These are phyloP conservation scores for Candida pseudoviswanathii DNA, from an alignment of 1,139 yeast genomes.

Conservation along the genomic window DNA sequence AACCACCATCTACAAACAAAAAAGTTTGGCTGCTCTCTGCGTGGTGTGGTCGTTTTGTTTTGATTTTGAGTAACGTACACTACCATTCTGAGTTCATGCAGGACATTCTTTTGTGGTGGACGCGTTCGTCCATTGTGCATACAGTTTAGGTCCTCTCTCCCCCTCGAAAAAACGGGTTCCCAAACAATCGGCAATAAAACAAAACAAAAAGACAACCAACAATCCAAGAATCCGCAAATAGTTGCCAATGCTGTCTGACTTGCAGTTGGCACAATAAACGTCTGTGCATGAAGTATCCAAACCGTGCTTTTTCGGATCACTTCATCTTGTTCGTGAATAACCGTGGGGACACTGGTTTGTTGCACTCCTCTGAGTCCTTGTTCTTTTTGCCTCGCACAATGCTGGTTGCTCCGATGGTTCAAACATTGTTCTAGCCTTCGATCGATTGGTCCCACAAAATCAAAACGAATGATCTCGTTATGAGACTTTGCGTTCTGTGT, in stretches of 20 bases:
- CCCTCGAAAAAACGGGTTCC: neutral
- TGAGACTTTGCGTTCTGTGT: neutral
- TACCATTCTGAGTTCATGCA: neutral
- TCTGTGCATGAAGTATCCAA: neutral
- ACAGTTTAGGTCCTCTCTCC: neutral
- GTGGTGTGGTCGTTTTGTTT: neutral
- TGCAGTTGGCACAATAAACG: too few relatives aligned
- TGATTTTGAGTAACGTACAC: neutral
- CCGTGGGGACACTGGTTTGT: neutral
- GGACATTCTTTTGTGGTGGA: neutral
- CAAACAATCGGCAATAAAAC: neutral
- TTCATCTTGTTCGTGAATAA: neutral
- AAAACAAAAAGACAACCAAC: too few relatives aligned
- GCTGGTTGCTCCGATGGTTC: too few relatives aligned
- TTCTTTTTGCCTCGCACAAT: too few relatives aligned
- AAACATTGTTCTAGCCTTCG: too few relatives aligned
- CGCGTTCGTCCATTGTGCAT: neutral
- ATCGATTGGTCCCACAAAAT: neutral
- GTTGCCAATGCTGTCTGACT: too few relatives aligned
- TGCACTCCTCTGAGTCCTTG: too few relatives aligned
- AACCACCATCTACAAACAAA: too few relatives aligned
- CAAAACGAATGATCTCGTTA: neutral
- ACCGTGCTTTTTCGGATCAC: neutral
- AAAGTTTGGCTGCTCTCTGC: too few relatives aligned
- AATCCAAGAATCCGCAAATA: too few relatives aligned